Evolutionary conservation across 2,329 filamentous ascomycete species (phyloP), one percentile per base, ranked within the genome.

Genomic region (Ophiostoma piceae): DNA sequence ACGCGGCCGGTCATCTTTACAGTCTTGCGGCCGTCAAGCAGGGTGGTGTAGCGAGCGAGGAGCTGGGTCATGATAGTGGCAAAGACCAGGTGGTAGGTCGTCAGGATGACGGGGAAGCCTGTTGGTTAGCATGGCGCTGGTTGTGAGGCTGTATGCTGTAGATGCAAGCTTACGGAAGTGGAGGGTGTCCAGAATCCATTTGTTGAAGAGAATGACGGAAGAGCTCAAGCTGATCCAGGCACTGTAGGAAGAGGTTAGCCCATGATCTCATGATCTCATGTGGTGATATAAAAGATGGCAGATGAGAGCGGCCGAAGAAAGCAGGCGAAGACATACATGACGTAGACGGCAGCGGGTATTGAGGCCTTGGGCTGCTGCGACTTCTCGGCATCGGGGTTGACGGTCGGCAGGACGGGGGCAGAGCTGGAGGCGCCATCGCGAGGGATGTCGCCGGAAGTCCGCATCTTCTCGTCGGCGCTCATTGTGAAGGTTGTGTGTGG

Each of bases 161-260:
- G 60, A 37, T 35, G 35, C 29, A 19, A 37, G 47, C 74, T 79
- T 85, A 92, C 90, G 87, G 84, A 97, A 97, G 73, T 92, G 86
- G 73, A 90, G 85, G 54, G 90, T 94, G 77, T 94, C 89, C 73
- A 98, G 86, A 77, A 99, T 92, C 88, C 92, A 97, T 87, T 99
- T 99, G 89, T 99, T 98, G 90, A 97, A 98, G 73, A 99, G 85
- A 79, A 99, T 99, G 78, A 98, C 93, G 76, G 90, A 92, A 62
- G 93, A 97, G 77, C 92, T 96, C 79, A 97, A 85, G 71, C 89
- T 84, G 78, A 99, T 98, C 95, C 95, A 99, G 75, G 89, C 84
- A 76, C 94, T 97, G 79, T 60, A 41, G 62, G 26, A 47, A 19
- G 3, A 14, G 35, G 47, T 68, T 65, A 66, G 57, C 41, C 29